These are phyloP conservation scores for Grigorovia transvaalensis DNA, from an alignment of 805 yeast genomes.

Conservation along the genomic window DNA sequence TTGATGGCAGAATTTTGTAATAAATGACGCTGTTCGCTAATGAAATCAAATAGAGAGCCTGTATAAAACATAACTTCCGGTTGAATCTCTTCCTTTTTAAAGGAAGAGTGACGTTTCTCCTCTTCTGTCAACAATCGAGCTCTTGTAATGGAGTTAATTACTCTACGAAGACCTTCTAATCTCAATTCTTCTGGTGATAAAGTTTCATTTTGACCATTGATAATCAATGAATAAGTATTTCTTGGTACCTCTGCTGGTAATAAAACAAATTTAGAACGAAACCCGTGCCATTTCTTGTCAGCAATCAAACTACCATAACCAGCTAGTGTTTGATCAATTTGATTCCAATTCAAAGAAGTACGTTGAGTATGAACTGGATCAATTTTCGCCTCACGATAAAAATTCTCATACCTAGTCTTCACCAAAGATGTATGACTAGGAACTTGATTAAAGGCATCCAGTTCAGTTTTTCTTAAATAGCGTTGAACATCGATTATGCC, in stretches of 20 bases:
- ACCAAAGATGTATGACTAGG: constrained; percentile 44
- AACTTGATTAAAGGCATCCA: constrained; percentile 24
- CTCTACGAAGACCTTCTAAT: constrained; percentile 75
- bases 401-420: constrained; percentile 68
- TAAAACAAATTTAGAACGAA: constrained; percentile 73
- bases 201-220: constrained; percentile 44
- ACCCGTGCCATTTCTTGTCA: constrained; percentile 43
- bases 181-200: constrained; percentile 78
- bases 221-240: constrained; percentile 30
- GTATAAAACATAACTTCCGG: constrained; percentile 84
- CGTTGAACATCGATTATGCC: constrained; percentile 73
- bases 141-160: constrained; percentile 53
- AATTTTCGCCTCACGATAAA: constrained; percentile 47
- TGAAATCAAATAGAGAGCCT: constrained; percentile 63
- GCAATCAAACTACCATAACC: constrained; percentile 69
- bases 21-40: constrained; percentile 41
- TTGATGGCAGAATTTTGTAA: constrained; percentile 26
- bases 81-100: constrained; percentile 37
- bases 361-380: constrained; percentile 46
- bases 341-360: constrained; percentile 72
- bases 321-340: constrained; percentile 80
- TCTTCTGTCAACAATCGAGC: constrained; percentile 39
- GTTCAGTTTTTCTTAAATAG: constrained; percentile 37
- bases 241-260: constrained; percentile 68
- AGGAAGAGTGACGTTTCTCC: constrained; percentile 28